Conservation (phyloP, 768 basidiomycete species). For the Cantharellus cinnabarinus region DNA sequence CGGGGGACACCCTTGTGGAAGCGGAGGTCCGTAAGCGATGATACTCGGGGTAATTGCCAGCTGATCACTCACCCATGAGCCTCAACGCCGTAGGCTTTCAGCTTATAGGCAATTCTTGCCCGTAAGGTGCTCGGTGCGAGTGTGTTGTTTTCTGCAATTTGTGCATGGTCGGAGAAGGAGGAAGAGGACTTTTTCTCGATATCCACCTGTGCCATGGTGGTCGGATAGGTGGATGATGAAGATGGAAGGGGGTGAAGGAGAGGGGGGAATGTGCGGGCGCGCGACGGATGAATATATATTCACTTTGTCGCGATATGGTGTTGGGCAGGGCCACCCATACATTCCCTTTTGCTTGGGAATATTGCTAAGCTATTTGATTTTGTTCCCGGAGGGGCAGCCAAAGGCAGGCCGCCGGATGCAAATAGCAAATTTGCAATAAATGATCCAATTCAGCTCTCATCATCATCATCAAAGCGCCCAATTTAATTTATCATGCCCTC, state of each 20-base stretch:
- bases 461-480: too few species aligned
- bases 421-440: too few species aligned
- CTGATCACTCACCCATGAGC: background rate
- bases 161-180: background rate
- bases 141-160: background rate
- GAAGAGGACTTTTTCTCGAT: background rate
- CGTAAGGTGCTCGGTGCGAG: background rate
- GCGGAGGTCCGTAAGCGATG: background rate
- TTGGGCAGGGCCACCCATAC: too few species aligned
- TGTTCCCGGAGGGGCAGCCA: too few species aligned
- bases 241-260: background rate
- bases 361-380: too few species aligned
- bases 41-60: background rate
- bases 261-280: background rate
- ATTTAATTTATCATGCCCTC: too few species aligned
- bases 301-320: too few species aligned
- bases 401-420: too few species aligned
- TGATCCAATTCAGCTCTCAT: too few species aligned
- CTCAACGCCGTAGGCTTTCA: background rate
- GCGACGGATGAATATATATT: too few species aligned
- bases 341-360: too few species aligned
- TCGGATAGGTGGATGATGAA: background rate
- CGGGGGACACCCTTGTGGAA: constrained; percentile 25
- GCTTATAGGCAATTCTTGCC: background rate
- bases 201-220: background rate